These are phyloP conservation scores for Linaria vulgaris DNA, from an alignment of 257 asterid genomes.

Conservation along the genomic window DNA sequence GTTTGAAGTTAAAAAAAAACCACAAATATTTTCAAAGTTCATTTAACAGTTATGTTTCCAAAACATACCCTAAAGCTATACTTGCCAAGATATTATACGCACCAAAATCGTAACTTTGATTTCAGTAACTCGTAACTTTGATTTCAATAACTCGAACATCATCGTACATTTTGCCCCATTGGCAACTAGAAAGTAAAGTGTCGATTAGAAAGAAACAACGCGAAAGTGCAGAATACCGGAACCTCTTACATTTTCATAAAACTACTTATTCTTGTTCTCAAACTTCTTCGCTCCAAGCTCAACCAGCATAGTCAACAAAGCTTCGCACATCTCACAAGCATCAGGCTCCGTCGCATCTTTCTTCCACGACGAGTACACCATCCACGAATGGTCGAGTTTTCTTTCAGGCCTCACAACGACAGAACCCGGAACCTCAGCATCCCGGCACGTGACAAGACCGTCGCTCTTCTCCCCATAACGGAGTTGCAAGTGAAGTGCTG, in stretches of 20 bases:
- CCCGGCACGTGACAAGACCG: constrained; percentile 91
- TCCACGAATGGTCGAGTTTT: constrained; percentile 93
- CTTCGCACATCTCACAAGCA: constrained; percentile 81
- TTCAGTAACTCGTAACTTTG: too few relatives aligned
- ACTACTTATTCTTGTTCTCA: background rate
- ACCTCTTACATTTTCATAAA: background rate
- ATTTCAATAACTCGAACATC: too few relatives aligned
- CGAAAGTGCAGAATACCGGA: too few relatives aligned
- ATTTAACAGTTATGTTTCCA: too few relatives aligned
- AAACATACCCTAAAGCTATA: too few relatives aligned
- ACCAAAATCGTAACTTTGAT: too few relatives aligned
- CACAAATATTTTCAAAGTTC: too few relatives aligned
- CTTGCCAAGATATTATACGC: too few relatives aligned
- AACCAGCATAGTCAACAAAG: constrained; percentile 70
- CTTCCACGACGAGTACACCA: constrained; percentile 84
- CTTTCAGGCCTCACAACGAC: constrained; percentile 67
- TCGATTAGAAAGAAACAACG: background rate
- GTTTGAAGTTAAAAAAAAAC: too few relatives aligned
- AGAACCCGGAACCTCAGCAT: constrained; percentile 95
- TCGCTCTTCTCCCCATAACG: constrained; percentile 96
- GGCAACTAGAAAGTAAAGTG: background rate
- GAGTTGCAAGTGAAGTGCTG: constrained; percentile 71
- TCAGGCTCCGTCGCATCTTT: constrained; percentile 56
- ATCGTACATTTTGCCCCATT: too few relatives aligned
- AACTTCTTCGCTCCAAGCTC: constrained; percentile 47